Conservation (phyloP, 768 basidiomycete genomes). For the Auriculariales sp. region DNA sequence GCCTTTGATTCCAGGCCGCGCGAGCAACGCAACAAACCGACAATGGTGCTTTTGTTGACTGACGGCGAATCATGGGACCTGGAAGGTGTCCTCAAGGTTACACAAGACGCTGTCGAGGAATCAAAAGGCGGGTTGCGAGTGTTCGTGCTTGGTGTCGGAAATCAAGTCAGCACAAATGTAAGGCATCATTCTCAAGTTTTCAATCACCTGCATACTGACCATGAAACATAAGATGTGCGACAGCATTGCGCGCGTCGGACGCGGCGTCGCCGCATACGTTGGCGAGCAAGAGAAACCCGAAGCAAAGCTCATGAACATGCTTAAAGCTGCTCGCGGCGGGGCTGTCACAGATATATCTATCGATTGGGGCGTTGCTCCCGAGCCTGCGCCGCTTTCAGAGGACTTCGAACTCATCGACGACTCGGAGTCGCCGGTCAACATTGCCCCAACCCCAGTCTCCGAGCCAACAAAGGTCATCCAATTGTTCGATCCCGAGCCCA, state of each 20-base stretch:
- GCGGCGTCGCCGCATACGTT: slow-evolving; percentile 36
- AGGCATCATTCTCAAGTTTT: not conserved
- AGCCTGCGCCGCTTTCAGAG: not conserved
- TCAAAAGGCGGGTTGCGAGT: slow-evolving; percentile 22
- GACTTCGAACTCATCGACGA: slow-evolving; percentile 8
- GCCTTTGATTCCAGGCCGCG: slow-evolving; percentile 22
- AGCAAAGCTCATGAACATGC: slow-evolving; percentile 32
- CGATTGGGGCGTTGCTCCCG: slow-evolving; percentile 26
- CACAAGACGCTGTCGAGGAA: not conserved
- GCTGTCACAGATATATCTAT: slow-evolving; percentile 30
- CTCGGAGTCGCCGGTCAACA: not conserved
- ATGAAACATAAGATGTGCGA: slow-evolving; percentile 25
- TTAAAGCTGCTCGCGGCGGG: slow-evolving; percentile 35
- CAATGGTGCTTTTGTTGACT: slow-evolving; percentile 41
- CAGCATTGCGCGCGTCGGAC: slow-evolving; percentile 37
- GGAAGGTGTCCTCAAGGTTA: slow-evolving; percentile 1
- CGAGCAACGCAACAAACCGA: slow-evolving; percentile 18
- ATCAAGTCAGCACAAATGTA: slow-evolving; percentile 24
- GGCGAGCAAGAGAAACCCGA: slow-evolving; percentile 30
- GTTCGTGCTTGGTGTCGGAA: slow-evolving; percentile 46
- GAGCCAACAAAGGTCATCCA: not conserved
- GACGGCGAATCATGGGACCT: slow-evolving; percentile 29
- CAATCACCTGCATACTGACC: not conserved
- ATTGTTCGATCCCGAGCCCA: not conserved
- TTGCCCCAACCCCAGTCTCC: not conserved